These are phyloP conservation scores for Fusarium liriodendri DNA, from an alignment of 2,329 filamentous ascomycete species.

Conservation along the genomic window DNA sequence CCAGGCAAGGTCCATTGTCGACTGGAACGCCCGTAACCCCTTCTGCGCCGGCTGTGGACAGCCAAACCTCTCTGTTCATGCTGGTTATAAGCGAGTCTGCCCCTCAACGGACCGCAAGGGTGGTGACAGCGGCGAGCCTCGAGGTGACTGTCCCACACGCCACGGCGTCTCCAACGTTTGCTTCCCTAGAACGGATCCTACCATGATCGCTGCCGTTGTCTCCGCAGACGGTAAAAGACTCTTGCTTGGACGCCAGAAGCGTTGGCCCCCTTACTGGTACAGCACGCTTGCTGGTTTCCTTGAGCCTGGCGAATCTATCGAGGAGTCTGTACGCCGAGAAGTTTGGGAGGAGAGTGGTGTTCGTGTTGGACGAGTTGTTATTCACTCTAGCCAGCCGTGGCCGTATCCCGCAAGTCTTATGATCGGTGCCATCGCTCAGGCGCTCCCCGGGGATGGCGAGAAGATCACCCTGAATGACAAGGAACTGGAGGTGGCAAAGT, in stretches of 20 bases:
- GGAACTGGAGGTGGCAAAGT: slow-evolving; percentile 89
- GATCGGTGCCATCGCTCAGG: slow-evolving; percentile 90
- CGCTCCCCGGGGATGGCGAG: slow-evolving; percentile 78
- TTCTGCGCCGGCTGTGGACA: slow-evolving; percentile 93
- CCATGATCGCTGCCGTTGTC: slow-evolving; percentile 93
- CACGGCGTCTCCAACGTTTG: slow-evolving; percentile 89
- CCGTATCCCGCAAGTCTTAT: slow-evolving; percentile 87
- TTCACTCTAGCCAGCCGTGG: slow-evolving; percentile 89
- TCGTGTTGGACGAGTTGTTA: slow-evolving; percentile 78
- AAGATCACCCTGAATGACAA: slow-evolving; percentile 87
- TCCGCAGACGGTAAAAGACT: slow-evolving; percentile 81
- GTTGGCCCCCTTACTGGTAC: slow-evolving; percentile 89
- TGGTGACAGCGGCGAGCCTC: slow-evolving; percentile 59
- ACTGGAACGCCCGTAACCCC: slow-evolving; percentile 94
- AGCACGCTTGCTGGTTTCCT: slow-evolving; percentile 89
- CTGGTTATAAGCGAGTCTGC: slow-evolving; percentile 83
- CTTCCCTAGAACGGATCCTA: slow-evolving; percentile 93
- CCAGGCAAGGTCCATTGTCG: slow-evolving; percentile 86
- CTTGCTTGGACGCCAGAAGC: slow-evolving; percentile 85
- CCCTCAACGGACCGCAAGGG: slow-evolving; percentile 74
- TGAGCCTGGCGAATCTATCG: slow-evolving; percentile 85
- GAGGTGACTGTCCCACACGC: slow-evolving; percentile 82
- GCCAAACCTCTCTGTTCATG: slow-evolving; percentile 81
- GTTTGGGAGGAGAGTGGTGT: slow-evolving; percentile 90
- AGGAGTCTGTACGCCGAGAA: slow-evolving; percentile 85